These are phyloP conservation scores for Parathielavia appendiculata DNA, from an alignment of 495 filamentous ascomycete species.

Conservation along the genomic window DNA sequence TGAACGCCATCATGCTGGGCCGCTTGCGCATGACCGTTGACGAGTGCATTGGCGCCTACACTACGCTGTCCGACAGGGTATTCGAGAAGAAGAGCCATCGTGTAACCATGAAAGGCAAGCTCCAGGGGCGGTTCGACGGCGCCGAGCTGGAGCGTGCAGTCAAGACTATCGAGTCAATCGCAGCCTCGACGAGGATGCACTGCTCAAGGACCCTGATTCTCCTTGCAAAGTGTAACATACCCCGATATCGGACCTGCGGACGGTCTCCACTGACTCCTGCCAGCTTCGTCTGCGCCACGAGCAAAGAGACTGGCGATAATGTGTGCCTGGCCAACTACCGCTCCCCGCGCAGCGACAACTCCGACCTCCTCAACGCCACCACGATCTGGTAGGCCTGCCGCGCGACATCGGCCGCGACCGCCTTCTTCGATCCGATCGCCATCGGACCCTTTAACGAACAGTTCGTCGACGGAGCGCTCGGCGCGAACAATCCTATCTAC, in stretches of 20 bases:
- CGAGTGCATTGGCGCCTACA: slow-evolving; percentile 46
- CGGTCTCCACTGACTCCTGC: slow-evolving; percentile 3
- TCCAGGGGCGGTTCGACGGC: slow-evolving; percentile 38
- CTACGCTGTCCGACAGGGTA: slow-evolving; percentile 31
- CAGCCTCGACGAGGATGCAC: slow-evolving; percentile 34
- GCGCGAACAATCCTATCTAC: slow-evolving; percentile 46
- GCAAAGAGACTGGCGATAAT: slow-evolving; percentile 36
- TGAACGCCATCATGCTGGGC: slow-evolving; percentile 39
- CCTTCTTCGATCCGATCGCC: slow-evolving; percentile 45
- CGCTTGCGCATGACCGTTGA: slow-evolving; percentile 42
- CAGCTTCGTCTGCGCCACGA: slow-evolving; percentile 50
- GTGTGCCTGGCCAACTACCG: slow-evolving; percentile 45
- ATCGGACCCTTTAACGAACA: slow-evolving; percentile 33
- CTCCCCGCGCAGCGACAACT: slow-evolving; percentile 33
- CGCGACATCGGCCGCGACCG: slow-evolving; percentile 42
- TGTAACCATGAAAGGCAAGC: slow-evolving; percentile 32
- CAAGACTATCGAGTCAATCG: slow-evolving; percentile 34
- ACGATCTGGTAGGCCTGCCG: slow-evolving; percentile 47
- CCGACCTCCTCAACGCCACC: slow-evolving; percentile 36
- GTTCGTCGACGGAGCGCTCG: slow-evolving; percentile 41
- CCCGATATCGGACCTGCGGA: background rate
- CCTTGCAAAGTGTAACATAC: slow-evolving; percentile 34
- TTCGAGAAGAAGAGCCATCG: slow-evolving; percentile 38
- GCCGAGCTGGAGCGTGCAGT: slow-evolving; percentile 39
- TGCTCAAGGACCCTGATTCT: slow-evolving; percentile 37